Evolutionary conservation across 192 early-diverging fungal species (phyloP).

Genomic region (Dissophora ornata): DNA sequence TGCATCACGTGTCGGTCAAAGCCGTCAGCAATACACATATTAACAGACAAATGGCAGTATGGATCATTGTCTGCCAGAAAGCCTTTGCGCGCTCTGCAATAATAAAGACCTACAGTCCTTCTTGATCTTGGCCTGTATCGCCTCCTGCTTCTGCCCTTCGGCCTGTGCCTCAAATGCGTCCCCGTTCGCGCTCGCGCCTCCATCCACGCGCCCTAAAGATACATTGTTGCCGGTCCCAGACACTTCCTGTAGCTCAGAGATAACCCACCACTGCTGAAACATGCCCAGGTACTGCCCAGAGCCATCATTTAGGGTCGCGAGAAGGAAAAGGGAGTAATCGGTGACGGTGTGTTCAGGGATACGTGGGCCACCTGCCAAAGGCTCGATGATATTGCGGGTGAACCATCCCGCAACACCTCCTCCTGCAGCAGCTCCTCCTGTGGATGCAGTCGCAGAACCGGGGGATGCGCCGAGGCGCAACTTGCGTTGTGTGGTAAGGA

Average conservation of each 20-base stretch:
- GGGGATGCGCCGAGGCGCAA: not conserved
- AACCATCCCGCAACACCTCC: slow-evolving; percentile 38
- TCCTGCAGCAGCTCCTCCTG: slow-evolving; percentile 1
- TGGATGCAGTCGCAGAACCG: not conserved
- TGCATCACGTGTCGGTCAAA: too few relatives aligned
- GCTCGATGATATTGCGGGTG: slow-evolving; percentile 40
- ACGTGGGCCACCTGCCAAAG: slow-evolving; percentile 27
- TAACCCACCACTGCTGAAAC: slow-evolving; percentile 46
- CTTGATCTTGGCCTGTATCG: slow-evolving; percentile 52
- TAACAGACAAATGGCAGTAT: too few relatives aligned
- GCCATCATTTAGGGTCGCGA: slow-evolving; percentile 45
- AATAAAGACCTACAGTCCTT: slow-evolving; percentile 44
- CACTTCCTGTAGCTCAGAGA: slow-evolving; percentile 45
- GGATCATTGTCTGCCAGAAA: too few relatives aligned
- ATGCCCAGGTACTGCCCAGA: slow-evolving; percentile 52
- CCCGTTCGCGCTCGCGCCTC: not conserved
- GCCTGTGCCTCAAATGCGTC: slow-evolving; percentile 34
- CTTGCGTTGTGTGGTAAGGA: slow-evolving; percentile 33
- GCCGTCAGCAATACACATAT: too few relatives aligned
- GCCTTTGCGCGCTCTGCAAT: not conserved
- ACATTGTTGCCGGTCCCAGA: not conserved
- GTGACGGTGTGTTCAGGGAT: slow-evolving; percentile 49
- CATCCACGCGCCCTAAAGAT: not conserved
- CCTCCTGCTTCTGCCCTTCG: slow-evolving; percentile 33
- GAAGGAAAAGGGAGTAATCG: slow-evolving; percentile 49